Evolutionary conservation across 1,284 basidiomycete genomes (phyloP).

Genomic region (Moesziomyces antarcticus): DNA sequence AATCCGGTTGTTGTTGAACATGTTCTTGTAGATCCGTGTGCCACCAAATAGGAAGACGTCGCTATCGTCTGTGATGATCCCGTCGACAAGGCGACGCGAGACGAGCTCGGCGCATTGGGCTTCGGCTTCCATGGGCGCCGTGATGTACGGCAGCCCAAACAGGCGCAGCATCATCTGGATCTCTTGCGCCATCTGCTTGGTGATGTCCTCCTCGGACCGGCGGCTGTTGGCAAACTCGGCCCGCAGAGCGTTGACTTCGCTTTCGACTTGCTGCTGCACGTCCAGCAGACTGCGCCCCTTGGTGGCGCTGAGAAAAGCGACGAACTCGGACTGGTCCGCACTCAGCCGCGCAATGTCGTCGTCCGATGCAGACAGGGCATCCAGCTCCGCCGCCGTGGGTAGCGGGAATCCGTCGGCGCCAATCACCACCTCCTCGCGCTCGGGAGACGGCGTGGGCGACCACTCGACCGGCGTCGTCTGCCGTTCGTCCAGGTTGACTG

Average conservation of each 20-base stretch:
- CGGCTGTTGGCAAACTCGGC: constrained; percentile 86
- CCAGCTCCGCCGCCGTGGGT: constrained; percentile 80
- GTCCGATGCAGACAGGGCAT: constrained; percentile 77
- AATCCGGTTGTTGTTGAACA: constrained; percentile 99
- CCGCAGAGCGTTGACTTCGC: constrained; percentile 85
- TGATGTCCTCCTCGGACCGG: constrained; percentile 94
- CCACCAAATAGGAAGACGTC: constrained; percentile 99
- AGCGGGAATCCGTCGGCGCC: constrained; percentile 74
- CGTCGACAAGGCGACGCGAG: constrained; percentile 86
- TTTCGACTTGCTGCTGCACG: constrained; percentile 87
- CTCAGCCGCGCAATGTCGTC: constrained; percentile 52
- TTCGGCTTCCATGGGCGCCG: constrained; percentile 97
- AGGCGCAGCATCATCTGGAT: constrained; percentile 86
- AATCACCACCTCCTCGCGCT: constrained; percentile 66
- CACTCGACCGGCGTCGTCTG: constrained; percentile 44
- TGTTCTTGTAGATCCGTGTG: constrained; percentile 92
- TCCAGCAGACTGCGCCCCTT: constrained; percentile 71
- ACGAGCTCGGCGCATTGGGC: constrained; percentile 97
- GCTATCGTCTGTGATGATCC: constrained; percentile 98
- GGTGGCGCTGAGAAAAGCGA: constrained; percentile 87
- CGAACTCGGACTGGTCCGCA: constrained; percentile 78
- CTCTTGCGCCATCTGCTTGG: constrained; percentile 91
- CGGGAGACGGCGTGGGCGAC: constrained; percentile 54
- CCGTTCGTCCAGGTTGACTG: constrained; percentile 4
- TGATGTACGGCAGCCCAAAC: constrained; percentile 97